Evolutionary conservation across 495 filamentous ascomycete species (phyloP).

Genomic region (Eremomyces bilateralis): DNA sequence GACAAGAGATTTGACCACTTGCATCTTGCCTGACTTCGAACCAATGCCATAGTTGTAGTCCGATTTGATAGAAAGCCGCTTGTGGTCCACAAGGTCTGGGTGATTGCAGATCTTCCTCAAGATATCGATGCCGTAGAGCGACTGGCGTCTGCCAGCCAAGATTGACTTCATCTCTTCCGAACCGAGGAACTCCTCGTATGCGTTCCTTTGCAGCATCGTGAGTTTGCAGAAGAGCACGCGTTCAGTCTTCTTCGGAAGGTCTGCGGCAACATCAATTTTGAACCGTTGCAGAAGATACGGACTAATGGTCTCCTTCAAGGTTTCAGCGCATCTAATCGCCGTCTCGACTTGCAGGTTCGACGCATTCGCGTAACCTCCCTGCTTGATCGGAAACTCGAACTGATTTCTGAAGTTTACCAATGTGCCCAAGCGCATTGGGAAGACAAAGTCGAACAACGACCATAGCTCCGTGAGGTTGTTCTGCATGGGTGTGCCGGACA

Average conservation of each 20-base stretch:
- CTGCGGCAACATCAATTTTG: slow-evolving; percentile 82
- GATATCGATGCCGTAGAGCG: slow-evolving; percentile 71
- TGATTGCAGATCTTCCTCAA: slow-evolving; percentile 96
- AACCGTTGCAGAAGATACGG: slow-evolving; percentile 83
- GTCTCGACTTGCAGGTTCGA: slow-evolving; percentile 82
- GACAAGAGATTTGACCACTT: slow-evolving; percentile 64
- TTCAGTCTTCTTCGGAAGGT: slow-evolving; percentile 85
- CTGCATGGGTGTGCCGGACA: slow-evolving; percentile 93
- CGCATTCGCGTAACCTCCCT: slow-evolving; percentile 84
- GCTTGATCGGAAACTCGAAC: slow-evolving; percentile 79
- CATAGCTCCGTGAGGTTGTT: slow-evolving; percentile 93
- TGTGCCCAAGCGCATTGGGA: slow-evolving; percentile 82
- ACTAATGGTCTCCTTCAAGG: slow-evolving; percentile 73
- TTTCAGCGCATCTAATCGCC: slow-evolving; percentile 72
- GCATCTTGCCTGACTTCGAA: slow-evolving; percentile 79
- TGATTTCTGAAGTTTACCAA: slow-evolving; percentile 71
- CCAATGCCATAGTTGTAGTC: slow-evolving; percentile 51
- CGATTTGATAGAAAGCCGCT: slow-evolving; percentile 29
- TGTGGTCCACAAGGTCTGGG: slow-evolving; percentile 61
- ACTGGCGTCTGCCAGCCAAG: slow-evolving; percentile 46
- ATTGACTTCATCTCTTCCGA: slow-evolving; percentile 70
- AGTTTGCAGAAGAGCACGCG: slow-evolving; percentile 90
- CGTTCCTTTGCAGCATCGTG: slow-evolving; percentile 47
- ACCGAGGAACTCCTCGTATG: slow-evolving; percentile 58
- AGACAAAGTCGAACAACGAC: slow-evolving; percentile 93